phyloP scores from a whole-genome alignment of 2,329 filamentous ascomycete species.

The Pseudogymnoascus sp. region DNA sequence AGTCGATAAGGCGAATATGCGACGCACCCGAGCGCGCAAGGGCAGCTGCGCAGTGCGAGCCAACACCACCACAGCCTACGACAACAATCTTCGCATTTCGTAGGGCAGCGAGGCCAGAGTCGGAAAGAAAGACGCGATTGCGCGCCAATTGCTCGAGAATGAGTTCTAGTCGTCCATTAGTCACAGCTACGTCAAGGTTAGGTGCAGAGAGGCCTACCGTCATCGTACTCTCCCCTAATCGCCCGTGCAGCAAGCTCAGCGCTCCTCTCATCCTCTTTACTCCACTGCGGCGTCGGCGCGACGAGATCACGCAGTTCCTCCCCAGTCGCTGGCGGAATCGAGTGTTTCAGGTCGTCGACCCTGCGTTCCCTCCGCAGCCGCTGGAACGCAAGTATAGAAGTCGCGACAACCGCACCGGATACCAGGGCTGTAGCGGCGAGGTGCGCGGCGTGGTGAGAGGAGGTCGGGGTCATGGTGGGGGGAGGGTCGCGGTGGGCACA shows the following conservation, averaged over 20 bases:
- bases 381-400: conserved; percentile 54
- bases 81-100: conserved; percentile 77
- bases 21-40: conserved; percentile 83
- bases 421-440: conserved; percentile 62
- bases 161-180: conserved; percentile 50
- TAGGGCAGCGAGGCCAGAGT: conserved; percentile 70
- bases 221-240: conserved; percentile 55
- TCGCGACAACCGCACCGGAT: conserved; percentile 51
- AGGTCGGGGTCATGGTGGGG: neutral
- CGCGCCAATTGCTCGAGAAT: conserved; percentile 91
- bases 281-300: conserved; percentile 34
- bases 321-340: conserved; percentile 40
- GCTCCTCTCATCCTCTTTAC: conserved; percentile 54
- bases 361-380: conserved; percentile 46
- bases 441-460: conserved; percentile 33
- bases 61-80: conserved; percentile 89
- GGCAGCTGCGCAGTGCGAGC: conserved; percentile 80
- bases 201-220: conserved; percentile 27
- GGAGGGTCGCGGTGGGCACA: neutral
- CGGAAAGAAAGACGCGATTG: conserved; percentile 82
- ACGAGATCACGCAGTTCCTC: conserved; percentile 27
- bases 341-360: conserved; percentile 48
- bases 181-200: neutral
- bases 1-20: conserved; percentile 84
- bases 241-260: conserved; percentile 50